Percentiles rank a stretch among this genome's conserved stretches.
Evolutionary conservation across 495 filamentous ascomycete genomes (phyloP).

Genomic region (Aspergillus conjunctus): DNA sequence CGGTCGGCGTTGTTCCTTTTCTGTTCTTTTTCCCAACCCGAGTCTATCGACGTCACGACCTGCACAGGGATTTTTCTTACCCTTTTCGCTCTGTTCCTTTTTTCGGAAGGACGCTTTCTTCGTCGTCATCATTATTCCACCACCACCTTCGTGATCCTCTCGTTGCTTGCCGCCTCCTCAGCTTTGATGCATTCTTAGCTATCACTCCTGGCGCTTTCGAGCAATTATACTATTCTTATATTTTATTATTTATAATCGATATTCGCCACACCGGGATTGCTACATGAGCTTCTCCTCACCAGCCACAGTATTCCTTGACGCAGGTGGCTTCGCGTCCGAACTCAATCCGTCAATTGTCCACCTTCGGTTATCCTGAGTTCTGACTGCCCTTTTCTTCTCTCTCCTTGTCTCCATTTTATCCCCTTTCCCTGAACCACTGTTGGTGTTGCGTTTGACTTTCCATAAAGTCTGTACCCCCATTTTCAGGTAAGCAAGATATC

Average conservation of each 20-base stretch:
- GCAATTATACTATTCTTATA: too few relatives aligned
- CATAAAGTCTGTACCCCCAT: not conserved
- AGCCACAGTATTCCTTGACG: constrained; percentile 35
- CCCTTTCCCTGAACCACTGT: not conserved
- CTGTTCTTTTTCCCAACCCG: constrained; percentile 7
- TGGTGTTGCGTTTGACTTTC: not conserved
- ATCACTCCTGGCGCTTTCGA: too few relatives aligned
- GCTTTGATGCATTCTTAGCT: not conserved
- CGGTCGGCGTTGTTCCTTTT: constrained; percentile 15
- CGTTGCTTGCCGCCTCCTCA: not conserved
- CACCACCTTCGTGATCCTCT: not conserved
- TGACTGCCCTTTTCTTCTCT: not conserved
- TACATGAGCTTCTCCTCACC: constrained; percentile 17
- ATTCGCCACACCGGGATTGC: constrained; percentile 5
- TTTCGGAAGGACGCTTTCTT: not conserved
- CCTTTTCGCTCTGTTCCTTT: constrained; percentile 10
- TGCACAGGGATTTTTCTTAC: not conserved
- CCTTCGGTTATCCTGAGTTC: not conserved
- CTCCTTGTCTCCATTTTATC: constrained; percentile 9
- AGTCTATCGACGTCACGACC: constrained; percentile 21
- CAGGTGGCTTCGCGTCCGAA: constrained; percentile 31
- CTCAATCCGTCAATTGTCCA: constrained; percentile 13
- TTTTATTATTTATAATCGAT: constrained; percentile 4
- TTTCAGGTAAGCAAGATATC: constrained; percentile 8
- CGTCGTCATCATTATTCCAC: not conserved